Evolutionary conservation across 2,329 filamentous ascomycete genomes (phyloP), one percentile per base, ranked within the genome.

Genomic region (Aurifilum marmelostoma): DNA sequence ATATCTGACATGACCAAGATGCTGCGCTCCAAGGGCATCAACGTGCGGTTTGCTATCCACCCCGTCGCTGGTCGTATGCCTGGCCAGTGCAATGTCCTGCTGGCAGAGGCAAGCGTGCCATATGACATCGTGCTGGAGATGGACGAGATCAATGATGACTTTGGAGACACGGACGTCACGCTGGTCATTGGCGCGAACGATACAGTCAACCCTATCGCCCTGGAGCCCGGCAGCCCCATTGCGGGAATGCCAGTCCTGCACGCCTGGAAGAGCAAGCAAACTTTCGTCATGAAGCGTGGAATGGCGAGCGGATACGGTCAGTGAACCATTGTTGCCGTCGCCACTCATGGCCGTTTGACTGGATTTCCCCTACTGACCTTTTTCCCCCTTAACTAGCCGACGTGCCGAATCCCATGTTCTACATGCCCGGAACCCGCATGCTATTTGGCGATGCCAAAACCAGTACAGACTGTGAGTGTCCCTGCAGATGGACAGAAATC

Each of bases 71-170:
- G 94, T 14, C 88, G 94, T 41, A 97, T 97, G 94, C 94, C 94
- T 0, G 94, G 94, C 0, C 94, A 97, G 80, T 97, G 93, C 81
- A 97, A 97, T 75, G 93, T 97, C 4, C 84, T 97, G 2, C 88
- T 97, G 18, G 94, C 94, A 0, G 94, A 97, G 79, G 94, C 94
- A 0, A 91, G 87, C 43, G 94, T 97, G 39, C 93, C 93, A 2
- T 97, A 97, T 75, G 94, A 97, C 74, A 95, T 97, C 67, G 93
- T 97, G 37, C 85, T 97, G 60, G 93, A 97, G 80, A 97, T 97
- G 93, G 94, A 97, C 74, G 94, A 97, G 82, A 97, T 97, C 81
- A 97, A 97, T 78, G 93, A 97, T 72, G 93, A 97, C 75, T 97
- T 97, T 78, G 80, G 85, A 8, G 91, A 96, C 37, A 97, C 94